Evolutionary conservation across 148 eudicot genomes (phyloP).

Genomic region (Oxyria digyna): DNA sequence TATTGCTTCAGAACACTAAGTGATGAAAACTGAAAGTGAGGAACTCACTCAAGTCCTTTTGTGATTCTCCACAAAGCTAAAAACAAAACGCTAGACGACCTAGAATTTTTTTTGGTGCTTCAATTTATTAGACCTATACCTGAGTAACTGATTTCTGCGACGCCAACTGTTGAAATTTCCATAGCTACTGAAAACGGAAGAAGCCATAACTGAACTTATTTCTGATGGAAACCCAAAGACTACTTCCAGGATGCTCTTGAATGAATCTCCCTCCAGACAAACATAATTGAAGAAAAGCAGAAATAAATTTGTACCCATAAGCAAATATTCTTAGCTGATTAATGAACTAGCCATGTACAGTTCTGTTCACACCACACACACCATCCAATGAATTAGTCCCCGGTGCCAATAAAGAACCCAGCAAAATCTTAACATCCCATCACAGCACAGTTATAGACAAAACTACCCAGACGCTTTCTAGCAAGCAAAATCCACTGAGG

Average conservation of each 20-base stretch:
- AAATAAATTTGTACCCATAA: conserved; percentile 4
- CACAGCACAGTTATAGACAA: conserved; percentile 38
- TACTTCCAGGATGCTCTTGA: not conserved
- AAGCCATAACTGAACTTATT: not conserved
- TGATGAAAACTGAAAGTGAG: conserved; percentile 1
- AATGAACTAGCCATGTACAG: conserved; percentile 3
- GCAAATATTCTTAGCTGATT: not conserved
- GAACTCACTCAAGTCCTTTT: not conserved
- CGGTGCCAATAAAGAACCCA: conserved; percentile 6
- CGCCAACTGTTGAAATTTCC: not conserved
- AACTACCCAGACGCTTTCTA: conserved; percentile 19
- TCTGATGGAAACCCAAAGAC: not conserved
- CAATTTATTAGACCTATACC: conserved; percentile 6
- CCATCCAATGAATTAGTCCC: conserved; percentile 5
- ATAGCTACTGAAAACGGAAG: not conserved
- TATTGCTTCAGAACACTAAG: not conserved
- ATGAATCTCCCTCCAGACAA: conserved; percentile 5
- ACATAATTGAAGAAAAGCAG: conserved; percentile 2
- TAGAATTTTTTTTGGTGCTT: not conserved
- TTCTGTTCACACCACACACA: conserved; percentile 5
- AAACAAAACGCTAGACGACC: not conserved
- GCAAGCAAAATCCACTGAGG: conserved; percentile 24
- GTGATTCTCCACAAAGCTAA: not conserved
- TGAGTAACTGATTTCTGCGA: not conserved
- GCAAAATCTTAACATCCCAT: conserved; percentile 27